Percentiles rank a stretch among this genome's conserved stretches.
These are phyloP conservation scores for Picochlorum sp. DNA, from an alignment of 139 green algal genomes.

Conservation along the genomic window DNA sequence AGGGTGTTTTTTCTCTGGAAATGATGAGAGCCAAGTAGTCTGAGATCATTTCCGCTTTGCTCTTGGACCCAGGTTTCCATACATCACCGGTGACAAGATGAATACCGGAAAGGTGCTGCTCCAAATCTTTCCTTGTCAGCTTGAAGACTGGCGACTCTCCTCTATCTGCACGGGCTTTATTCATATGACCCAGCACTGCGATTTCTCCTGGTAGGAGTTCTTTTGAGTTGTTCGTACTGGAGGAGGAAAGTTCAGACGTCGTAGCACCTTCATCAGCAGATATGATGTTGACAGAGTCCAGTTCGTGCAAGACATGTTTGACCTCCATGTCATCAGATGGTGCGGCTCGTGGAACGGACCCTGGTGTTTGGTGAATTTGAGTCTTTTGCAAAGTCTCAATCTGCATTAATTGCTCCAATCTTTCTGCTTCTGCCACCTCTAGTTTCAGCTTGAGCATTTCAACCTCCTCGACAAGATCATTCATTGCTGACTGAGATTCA, in stretches of 20 bases:
- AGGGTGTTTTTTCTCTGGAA: not conserved
- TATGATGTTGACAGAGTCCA: not conserved
- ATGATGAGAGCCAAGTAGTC: slow-evolving; percentile 34
- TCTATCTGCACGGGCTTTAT: slow-evolving; percentile 28
- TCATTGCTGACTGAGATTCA: slow-evolving; percentile 40
- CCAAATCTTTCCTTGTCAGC: not conserved
- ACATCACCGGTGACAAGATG: slow-evolving; percentile 19
- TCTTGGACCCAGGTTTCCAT: slow-evolving; percentile 37
- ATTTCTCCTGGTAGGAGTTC: slow-evolving; percentile 8
- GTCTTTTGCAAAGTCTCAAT: slow-evolving; percentile 6
- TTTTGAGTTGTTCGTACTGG: too few species aligned
- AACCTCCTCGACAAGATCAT: slow-evolving; percentile 46
- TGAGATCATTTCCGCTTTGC: slow-evolving; percentile 36
- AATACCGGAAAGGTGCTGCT: slow-evolving; percentile 23
- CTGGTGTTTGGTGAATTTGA: not conserved
- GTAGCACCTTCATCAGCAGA: not conserved
- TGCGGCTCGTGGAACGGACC: not conserved
- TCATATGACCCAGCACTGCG: not conserved
- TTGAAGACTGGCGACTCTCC: not conserved
- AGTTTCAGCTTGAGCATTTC: slow-evolving; percentile 62
- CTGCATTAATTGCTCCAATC: slow-evolving; percentile 38
- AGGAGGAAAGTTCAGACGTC: too few species aligned
- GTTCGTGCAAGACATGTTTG: not conserved
- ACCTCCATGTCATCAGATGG: not conserved
- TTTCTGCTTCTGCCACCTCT: slow-evolving; percentile 57